Evolutionary conservation across 2,329 filamentous ascomycete species (phyloP), one percentile per base, ranked within the genome.

Genomic region (Byssothecium circinans): DNA sequence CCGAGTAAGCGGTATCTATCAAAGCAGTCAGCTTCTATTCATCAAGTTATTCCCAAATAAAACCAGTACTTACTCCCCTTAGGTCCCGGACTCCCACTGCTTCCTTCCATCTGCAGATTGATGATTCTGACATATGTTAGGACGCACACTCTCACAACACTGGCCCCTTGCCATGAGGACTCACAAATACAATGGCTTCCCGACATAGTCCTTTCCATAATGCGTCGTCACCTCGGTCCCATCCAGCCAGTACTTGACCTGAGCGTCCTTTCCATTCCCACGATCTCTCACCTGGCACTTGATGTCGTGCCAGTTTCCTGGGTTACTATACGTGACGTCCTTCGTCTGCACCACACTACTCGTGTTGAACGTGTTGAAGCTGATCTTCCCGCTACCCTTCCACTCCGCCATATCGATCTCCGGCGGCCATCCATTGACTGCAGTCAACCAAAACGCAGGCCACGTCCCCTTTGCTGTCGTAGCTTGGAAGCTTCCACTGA

Each of bases 381-480:
- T 77, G 49, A 81, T 78, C 58, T 79, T 76, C 14, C 79, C 79
- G 27, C 64, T 73, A 12, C 81, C 81, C 60, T 83, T 83, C 81
- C 81, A 83, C 64, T 83, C 81, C 1, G 80, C 80, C 65, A 83
- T 74, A 58, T 83, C 81, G 45, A 83, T 76, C 73, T 83, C 81
- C 0, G 81, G 81, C 14, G 80, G 81, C 81, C 81, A 83, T 0
- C 74, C 71, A 36, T 78, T 60, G 0, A 79, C 78, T 0, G 72
- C 79, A 1, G 79, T 82, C 12, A 83, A 64, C 81, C 80, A 83
- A 56, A 83, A 83, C 0, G 81, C 81, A 0, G 81, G 80, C 81
- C 81, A 83, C 0, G 79, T 81, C 6, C 78, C 74, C 49, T 69
- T 55, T 5, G 56, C 58, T 0, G 64, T 64, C 1, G 74, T 62